A percentile compares a stretch with the other conserved stretches of the same genome.
These are phyloP conservation scores for Penicillium simplicissimum DNA, from an alignment of 495 filamentous ascomycete species.

Conservation along the genomic window DNA sequence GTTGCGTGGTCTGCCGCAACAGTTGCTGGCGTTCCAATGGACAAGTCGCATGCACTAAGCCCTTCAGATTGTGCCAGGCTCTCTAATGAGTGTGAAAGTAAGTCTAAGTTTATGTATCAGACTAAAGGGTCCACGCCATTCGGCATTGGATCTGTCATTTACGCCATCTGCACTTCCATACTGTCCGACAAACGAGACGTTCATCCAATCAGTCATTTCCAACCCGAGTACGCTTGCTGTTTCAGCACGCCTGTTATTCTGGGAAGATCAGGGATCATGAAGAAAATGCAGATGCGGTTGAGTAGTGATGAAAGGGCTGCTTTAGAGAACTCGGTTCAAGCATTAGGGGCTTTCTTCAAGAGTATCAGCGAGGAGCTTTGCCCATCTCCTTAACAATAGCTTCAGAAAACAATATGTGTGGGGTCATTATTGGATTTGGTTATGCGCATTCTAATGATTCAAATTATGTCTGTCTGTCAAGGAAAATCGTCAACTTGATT, in stretches of 20 bases:
- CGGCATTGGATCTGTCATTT: constrained; percentile 10
- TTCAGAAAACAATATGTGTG: too few species aligned
- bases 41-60: too few species aligned
- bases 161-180: constrained; percentile 14
- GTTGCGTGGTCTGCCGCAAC: too few species aligned
- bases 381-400: too few species aligned
- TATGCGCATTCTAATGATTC: too few species aligned
- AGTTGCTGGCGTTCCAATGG: too few species aligned
- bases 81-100: neutral
- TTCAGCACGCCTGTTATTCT: constrained; percentile 21
- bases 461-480: too few species aligned
- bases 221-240: constrained; percentile 17
- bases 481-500: too few species aligned
- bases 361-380: neutral
- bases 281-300: constrained; percentile 1
- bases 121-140: neutral
- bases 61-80: neutral
- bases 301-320: neutral
- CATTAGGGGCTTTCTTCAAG: neutral
- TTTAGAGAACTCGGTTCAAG: constrained; percentile 3
- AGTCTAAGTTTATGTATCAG: neutral
- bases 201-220: constrained; percentile 18
- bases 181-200: constrained; percentile 15
- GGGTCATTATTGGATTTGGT: too few species aligned
- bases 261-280: constrained; percentile 9